phyloP scores from a whole-genome alignment of 2,329 filamentous ascomycete genomes.

The Cladosporium sp. region DNA sequence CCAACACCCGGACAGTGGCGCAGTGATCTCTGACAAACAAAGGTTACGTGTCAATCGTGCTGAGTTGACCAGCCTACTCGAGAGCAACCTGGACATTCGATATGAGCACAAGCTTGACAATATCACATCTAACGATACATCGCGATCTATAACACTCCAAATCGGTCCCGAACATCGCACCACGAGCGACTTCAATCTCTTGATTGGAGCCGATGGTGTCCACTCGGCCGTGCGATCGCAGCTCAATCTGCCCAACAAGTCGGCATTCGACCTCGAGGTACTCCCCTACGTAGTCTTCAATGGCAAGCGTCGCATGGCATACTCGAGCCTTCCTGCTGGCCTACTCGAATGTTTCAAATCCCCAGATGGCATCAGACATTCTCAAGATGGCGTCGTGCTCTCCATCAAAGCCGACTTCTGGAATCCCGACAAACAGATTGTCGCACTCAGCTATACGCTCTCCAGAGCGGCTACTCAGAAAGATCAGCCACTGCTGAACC shows the following conservation, averaged over 20 bases:
- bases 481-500: constrained; percentile 37
- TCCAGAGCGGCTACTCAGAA: constrained; percentile 36
- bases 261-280: constrained; percentile 29
- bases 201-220: constrained; percentile 42
- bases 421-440: constrained; percentile 26
- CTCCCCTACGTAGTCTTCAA: constrained; percentile 42
- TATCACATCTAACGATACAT: constrained; percentile 2
- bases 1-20: constrained; percentile 23
- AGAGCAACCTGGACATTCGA: constrained; percentile 39
- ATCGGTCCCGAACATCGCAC: neutral
- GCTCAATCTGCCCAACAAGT: neutral
- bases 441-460: constrained; percentile 43
- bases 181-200: constrained; percentile 21
- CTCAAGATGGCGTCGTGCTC: constrained; percentile 32
- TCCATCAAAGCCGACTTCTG: constrained; percentile 32
- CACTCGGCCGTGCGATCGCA: constrained; percentile 33
- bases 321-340: constrained; percentile 18
- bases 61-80: constrained; percentile 38
- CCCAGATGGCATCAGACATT: constrained; percentile 20
- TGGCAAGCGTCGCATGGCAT: constrained; percentile 32
- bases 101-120: constrained; percentile 34
- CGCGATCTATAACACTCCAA: constrained; percentile 14
- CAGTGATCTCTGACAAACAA: constrained; percentile 13
- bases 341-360: constrained; percentile 18
- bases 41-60: constrained; percentile 40